phyloP scores from a whole-genome alignment of 2,329 filamentous ascomycete genomes.

The Bipolaris cookei region DNA sequence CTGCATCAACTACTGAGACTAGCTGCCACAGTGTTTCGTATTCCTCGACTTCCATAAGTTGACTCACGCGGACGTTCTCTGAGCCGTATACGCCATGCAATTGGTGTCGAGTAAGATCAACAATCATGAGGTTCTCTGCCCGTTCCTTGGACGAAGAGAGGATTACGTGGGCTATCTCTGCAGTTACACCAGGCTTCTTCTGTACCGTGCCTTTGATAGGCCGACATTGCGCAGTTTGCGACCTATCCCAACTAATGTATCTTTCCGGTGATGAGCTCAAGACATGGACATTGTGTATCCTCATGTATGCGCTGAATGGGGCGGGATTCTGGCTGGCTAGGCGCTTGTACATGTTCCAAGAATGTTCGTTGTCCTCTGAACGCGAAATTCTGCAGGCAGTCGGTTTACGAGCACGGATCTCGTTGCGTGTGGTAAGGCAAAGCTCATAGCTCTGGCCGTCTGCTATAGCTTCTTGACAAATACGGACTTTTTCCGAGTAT shows the following conservation, averaged over 20 bases:
- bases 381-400: conserved; percentile 36
- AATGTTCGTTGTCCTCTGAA: conserved; percentile 43
- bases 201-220: conserved; percentile 98
- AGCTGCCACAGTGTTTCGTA: conserved; percentile 92
- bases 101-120: conserved; percentile 94
- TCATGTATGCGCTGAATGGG: conserved; percentile 83
- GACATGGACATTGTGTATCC: conserved; percentile 68
- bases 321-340: conserved; percentile 77
- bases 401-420: conserved; percentile 55
- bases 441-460: conserved; percentile 86
- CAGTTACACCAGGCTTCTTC: conserved; percentile 71
- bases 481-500: conserved; percentile 71
- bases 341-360: conserved; percentile 74
- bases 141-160: conserved; percentile 85
- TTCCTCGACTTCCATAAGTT: conserved; percentile 86
- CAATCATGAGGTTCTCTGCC: conserved; percentile 97
- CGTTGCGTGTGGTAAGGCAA: conserved; percentile 78
- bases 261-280: conserved; percentile 87
- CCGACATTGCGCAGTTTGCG: conserved; percentile 75
- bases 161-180: conserved; percentile 73
- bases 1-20: conserved; percentile 82
- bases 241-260: conserved; percentile 73
- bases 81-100: conserved; percentile 82
- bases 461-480: conserved; percentile 73
- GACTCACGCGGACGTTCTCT: conserved; percentile 73